Percentiles rank a stretch among this genome's conserved stretches.
Evolutionary conservation across 2,329 filamentous ascomycete genomes (phyloP).

Genomic region (Phyllosticta citribraziliensis): DNA sequence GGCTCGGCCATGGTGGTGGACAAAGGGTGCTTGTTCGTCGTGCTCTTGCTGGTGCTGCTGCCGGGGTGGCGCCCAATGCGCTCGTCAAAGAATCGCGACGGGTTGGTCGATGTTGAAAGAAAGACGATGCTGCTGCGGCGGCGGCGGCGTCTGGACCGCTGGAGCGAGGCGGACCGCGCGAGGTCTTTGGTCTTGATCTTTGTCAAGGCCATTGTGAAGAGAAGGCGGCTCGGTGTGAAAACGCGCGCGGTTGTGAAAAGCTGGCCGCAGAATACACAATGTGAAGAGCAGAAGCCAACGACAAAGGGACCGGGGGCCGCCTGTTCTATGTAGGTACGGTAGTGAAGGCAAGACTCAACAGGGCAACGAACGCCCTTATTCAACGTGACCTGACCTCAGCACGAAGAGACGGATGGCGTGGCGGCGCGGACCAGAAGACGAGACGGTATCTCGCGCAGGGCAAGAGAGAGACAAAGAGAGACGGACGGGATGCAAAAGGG

Average conservation of each 20-base stretch:
- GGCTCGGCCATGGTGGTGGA: background rate
- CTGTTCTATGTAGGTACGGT: background rate
- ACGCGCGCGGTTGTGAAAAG: background rate
- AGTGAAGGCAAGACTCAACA: background rate
- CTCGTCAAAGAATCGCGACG: background rate
- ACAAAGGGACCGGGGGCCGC: background rate
- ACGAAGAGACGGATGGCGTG: background rate
- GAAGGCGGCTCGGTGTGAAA: background rate
- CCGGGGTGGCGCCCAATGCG: background rate
- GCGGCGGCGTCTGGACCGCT: background rate
- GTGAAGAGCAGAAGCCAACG: background rate
- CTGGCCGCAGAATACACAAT: background rate
- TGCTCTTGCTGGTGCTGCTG: background rate
- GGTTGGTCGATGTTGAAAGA: background rate
- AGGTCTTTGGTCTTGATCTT: constrained; percentile 1
- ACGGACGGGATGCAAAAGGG: no score
- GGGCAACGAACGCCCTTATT: background rate
- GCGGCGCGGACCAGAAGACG: background rate
- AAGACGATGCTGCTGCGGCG: background rate
- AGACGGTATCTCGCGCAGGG: background rate
- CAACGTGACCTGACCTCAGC: background rate
- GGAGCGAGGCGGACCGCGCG: background rate
- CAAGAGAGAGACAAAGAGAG: constrained; percentile 4
- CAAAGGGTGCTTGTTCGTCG: background rate
- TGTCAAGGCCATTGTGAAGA: constrained; percentile 4